A percentile compares a stretch with the other conserved stretches of the same genome.
These are phyloP conservation scores for Colletotrichum euphorbiae DNA, from an alignment of 2,329 filamentous ascomycete species.

Conservation along the genomic window DNA sequence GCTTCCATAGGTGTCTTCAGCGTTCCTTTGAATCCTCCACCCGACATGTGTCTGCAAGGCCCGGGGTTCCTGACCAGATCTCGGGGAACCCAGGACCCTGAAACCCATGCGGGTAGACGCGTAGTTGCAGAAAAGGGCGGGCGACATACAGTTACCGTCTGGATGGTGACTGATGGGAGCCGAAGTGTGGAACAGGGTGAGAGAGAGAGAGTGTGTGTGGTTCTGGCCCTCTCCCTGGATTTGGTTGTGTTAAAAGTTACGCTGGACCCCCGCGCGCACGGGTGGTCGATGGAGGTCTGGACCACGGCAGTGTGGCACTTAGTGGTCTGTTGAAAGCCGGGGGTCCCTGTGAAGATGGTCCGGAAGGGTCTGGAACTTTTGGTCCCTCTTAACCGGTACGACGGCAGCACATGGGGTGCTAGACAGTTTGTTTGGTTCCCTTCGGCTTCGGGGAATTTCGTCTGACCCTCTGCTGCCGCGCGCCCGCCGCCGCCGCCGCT, in stretches of 20 bases:
- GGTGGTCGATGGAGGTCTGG: constrained; percentile 38
- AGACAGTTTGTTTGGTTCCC: background rate
- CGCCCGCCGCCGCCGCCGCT: background rate
- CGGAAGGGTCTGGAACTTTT: constrained; percentile 33
- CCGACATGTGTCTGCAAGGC: constrained; percentile 8
- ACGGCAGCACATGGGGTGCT: background rate
- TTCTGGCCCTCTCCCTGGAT: background rate
- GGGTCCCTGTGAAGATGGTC: constrained; percentile 27
- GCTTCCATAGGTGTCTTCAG: constrained; percentile 9
- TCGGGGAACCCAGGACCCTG: constrained; percentile 19
- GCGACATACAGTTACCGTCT: background rate
- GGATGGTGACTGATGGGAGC: background rate
- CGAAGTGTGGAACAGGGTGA: background rate
- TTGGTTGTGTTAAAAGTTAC: constrained; percentile 18
- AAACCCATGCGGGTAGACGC: constrained; percentile 23
- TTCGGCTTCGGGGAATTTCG: constrained; percentile 19
- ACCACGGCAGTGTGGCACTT: constrained; percentile 28
- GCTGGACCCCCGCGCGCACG: constrained; percentile 21
- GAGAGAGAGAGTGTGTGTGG: background rate
- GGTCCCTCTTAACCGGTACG: constrained; percentile 2
- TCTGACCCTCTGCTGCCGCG: background rate
- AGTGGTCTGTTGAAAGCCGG: constrained; percentile 25
- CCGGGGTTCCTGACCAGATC: constrained; percentile 15
- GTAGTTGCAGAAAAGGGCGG: constrained; percentile 14
- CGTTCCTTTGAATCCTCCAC: background rate